phyloP scores from a whole-genome alignment of 2,329 filamentous ascomycete species.

The Amauroascus niger region DNA sequence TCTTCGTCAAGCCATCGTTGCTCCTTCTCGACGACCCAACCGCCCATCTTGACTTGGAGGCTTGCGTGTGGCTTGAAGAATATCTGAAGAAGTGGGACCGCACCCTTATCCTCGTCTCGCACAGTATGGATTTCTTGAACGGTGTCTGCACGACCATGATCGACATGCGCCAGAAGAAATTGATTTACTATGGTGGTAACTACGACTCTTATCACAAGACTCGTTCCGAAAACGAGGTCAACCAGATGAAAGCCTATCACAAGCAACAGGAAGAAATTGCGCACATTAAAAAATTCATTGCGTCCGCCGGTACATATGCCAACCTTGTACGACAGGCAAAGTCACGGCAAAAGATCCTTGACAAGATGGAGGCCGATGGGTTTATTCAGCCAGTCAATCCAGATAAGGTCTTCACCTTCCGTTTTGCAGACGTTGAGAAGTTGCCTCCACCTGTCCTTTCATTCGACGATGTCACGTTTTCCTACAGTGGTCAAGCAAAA shows the following conservation, averaged over 20 bases:
- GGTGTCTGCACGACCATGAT: conserved; percentile 98
- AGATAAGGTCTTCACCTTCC: conserved; percentile 91
- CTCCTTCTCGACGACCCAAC: conserved; percentile 96
- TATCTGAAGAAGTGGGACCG: conserved; percentile 99
- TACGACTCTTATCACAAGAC: conserved; percentile 98
- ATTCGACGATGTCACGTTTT: conserved; percentile 95
- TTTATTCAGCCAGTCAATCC: conserved; percentile 84
- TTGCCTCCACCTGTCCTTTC: conserved; percentile 94
- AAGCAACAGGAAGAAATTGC: conserved; percentile 99
- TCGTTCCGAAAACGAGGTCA: conserved; percentile 82
- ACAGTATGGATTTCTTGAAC: conserved; percentile 98
- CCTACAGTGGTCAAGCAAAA: conserved; percentile 79
- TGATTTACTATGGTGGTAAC: conserved; percentile 99
- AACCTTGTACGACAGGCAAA: conserved; percentile 98
- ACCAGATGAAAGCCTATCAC: conserved; percentile 97
- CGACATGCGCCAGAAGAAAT: conserved; percentile 82
- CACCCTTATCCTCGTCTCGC: conserved; percentile 89
- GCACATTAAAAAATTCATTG: conserved; percentile 99
- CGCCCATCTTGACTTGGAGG: conserved; percentile 97
- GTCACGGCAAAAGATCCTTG: conserved; percentile 97
- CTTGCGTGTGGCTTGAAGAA: conserved; percentile 99
- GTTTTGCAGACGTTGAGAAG: conserved; percentile 98
- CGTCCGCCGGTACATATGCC: conserved; percentile 98
- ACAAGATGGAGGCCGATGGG: conserved; percentile 99
- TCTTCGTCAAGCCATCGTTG: conserved; percentile 95